Conservation (phyloP, 2,329 filamentous ascomycete genomes). For the Neofusicoccum parvum region DNA sequence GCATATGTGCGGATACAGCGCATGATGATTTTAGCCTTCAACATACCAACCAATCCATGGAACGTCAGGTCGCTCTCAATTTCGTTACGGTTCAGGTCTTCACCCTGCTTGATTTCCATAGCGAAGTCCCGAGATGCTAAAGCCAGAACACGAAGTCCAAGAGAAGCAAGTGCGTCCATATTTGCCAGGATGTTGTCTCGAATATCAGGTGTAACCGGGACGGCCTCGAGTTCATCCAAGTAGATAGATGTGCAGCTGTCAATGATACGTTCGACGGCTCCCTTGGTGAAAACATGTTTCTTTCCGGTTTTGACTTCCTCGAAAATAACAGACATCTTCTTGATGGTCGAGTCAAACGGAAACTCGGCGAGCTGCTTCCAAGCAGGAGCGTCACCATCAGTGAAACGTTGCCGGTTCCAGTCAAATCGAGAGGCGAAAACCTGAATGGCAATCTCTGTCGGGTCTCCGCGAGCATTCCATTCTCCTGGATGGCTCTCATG, state of each 20-base stretch:
- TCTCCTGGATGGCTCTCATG: constrained; percentile 58
- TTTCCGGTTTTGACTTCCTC: constrained; percentile 43
- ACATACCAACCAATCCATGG: constrained; percentile 71
- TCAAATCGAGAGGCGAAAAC: constrained; percentile 72
- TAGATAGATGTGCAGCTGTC: constrained; percentile 61
- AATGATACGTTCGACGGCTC: constrained; percentile 70
- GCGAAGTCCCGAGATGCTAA: constrained; percentile 57
- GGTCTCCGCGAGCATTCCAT: constrained; percentile 68
- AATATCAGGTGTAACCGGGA: constrained; percentile 55
- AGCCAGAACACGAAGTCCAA: constrained; percentile 70
- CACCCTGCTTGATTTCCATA: constrained; percentile 46
- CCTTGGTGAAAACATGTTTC: constrained; percentile 61
- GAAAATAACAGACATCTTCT: constrained; percentile 76
- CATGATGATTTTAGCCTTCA: too few relatives aligned
- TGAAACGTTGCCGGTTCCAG: constrained; percentile 59
- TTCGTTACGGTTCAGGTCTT: constrained; percentile 57
- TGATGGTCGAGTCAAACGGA: constrained; percentile 73
- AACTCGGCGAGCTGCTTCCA: constrained; percentile 61
- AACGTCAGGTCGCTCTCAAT: constrained; percentile 72
- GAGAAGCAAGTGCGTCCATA: constrained; percentile 68
- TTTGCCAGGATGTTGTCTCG: constrained; percentile 63
- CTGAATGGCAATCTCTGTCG: constrained; percentile 74
- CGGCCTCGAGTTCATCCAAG: constrained; percentile 43
- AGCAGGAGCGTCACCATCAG: constrained; percentile 36
- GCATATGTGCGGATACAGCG: too few relatives aligned